Conservation (phyloP, 345 rosid genomes). For the Litchi chinensis region DNA sequence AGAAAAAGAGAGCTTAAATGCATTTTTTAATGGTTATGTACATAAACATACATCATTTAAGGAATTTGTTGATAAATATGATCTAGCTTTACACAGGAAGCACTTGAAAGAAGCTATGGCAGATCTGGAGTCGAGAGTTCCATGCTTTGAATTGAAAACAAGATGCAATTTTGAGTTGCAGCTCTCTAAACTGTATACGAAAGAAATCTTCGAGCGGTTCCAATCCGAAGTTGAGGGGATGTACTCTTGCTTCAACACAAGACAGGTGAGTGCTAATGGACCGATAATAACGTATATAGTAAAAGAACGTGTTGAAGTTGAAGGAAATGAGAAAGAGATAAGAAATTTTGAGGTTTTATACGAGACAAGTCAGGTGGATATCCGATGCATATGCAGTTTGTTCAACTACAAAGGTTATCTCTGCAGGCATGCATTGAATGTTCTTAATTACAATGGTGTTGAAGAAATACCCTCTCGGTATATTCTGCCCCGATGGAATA, state of each 20-base stretch:
- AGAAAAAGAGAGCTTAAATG: slow-evolving; percentile 47
- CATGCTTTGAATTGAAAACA: slow-evolving; percentile 47
- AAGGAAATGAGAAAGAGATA: slow-evolving; percentile 45
- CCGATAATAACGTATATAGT: slow-evolving; percentile 47
- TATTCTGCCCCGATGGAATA: slow-evolving; percentile 46
- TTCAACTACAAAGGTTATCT: slow-evolving; percentile 57
- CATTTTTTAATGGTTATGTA: slow-evolving; percentile 64
- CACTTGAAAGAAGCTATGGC: slow-evolving; percentile 54
- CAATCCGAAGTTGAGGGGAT: slow-evolving; percentile 59
- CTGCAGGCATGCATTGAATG: slow-evolving; percentile 62
- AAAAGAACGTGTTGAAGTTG: slow-evolving; percentile 48
- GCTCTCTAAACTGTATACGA: slow-evolving; percentile 49
- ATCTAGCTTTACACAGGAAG: slow-evolving; percentile 51
- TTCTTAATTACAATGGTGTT: slow-evolving; percentile 49
- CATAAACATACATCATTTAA: slow-evolving; percentile 60
- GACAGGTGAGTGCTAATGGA: slow-evolving; percentile 44
- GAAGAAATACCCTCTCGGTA: slow-evolving; percentile 53
- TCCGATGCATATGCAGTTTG: slow-evolving; percentile 65
- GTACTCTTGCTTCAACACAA: slow-evolving; percentile 57
- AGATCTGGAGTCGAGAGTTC: slow-evolving; percentile 43
- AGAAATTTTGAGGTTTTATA: slow-evolving; percentile 48
- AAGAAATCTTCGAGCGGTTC: slow-evolving; percentile 45
- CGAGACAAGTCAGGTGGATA: slow-evolving; percentile 45
- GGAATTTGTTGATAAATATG: slow-evolving; percentile 60
- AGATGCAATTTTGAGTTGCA: slow-evolving; percentile 50